Conservation (phyloP, 169 alveolate species). For the Babesia sp. region DNA sequence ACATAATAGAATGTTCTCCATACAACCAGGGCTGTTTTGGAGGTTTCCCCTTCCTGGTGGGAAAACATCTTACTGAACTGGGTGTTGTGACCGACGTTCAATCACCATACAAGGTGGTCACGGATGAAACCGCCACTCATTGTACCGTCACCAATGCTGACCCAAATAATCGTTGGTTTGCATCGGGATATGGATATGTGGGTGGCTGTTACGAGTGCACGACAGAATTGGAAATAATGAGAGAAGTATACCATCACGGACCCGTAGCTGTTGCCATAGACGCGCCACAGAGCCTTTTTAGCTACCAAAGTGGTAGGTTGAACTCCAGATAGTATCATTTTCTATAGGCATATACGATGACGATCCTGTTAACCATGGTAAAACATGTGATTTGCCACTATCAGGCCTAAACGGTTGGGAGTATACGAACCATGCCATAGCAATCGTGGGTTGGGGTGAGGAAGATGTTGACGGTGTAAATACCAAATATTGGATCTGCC, state of each 20-base stretch:
- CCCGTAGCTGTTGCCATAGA: slow-evolving; percentile 84
- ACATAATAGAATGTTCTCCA: slow-evolving; percentile 65
- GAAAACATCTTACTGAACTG: slow-evolving; percentile 82
- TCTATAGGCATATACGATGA: slow-evolving; percentile 55
- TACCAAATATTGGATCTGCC: slow-evolving; percentile 82
- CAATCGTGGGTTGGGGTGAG: slow-evolving; percentile 91
- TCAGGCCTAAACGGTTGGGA: slow-evolving; percentile 85
- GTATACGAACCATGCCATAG: slow-evolving; percentile 87
- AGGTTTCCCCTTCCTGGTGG: slow-evolving; percentile 88
- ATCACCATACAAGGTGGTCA: slow-evolving; percentile 21
- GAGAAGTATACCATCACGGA: slow-evolving; percentile 77
- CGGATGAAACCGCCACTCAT: background rate
- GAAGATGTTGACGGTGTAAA: slow-evolving; percentile 45
- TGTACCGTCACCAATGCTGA: background rate
- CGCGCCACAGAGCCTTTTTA: slow-evolving; percentile 76
- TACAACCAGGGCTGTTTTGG: slow-evolving; percentile 90
- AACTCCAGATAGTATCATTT: background rate
- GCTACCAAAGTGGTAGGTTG: slow-evolving; percentile 54
- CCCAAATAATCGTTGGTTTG: slow-evolving; percentile 53
- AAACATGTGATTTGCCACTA: slow-evolving; percentile 81
- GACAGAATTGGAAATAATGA: slow-evolving; percentile 77
- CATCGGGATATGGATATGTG: slow-evolving; percentile 76
- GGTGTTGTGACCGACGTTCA: slow-evolving; percentile 75
- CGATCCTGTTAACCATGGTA: slow-evolving; percentile 71
- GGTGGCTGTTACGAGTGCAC: slow-evolving; percentile 86